phyloP scores from a whole-genome alignment of 331 rosid genomes.

The Dryas integrifolia region DNA sequence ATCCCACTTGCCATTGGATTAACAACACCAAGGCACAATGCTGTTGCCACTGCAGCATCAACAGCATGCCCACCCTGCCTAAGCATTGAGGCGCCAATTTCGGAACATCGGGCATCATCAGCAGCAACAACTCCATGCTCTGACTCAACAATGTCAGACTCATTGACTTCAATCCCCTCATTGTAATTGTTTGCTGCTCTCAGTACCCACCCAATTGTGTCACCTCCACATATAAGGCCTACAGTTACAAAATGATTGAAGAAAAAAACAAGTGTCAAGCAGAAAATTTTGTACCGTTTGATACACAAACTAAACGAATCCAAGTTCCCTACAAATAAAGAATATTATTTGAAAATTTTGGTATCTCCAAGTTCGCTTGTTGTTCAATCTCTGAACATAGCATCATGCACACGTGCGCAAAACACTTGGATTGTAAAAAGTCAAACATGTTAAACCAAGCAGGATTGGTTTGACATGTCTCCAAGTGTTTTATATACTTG shows the following conservation, averaged over 20 bases:
- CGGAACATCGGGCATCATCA: conserved; percentile 85
- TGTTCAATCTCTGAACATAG: too few relatives aligned
- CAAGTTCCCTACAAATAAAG: background rate
- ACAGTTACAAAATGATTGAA: conserved; percentile 36
- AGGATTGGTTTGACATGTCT: background rate
- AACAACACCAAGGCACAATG: conserved; percentile 85
- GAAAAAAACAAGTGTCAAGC: background rate
- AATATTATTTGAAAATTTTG: background rate
- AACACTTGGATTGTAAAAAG: background rate
- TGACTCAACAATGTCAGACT: conserved; percentile 50
- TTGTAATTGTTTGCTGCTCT: conserved; percentile 23
- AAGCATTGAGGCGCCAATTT: conserved; percentile 70
- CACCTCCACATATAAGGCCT: conserved; percentile 39
- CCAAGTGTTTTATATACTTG: background rate
- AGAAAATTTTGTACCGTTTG: background rate
- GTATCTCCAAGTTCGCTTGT: background rate
- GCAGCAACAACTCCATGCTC: conserved; percentile 82
- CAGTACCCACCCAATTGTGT: conserved; percentile 28
- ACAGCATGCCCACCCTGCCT: conserved; percentile 89
- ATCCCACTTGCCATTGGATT: conserved; percentile 72
- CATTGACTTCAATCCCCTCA: conserved; percentile 3
- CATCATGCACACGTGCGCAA: background rate
- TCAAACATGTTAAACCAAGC: background rate
- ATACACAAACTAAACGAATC: background rate
- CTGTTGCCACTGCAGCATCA: conserved; percentile 90